Base-by-base conservation (phyloP, 1,284 basidiomycete species). In the Porodaedalea pini region DNA sequence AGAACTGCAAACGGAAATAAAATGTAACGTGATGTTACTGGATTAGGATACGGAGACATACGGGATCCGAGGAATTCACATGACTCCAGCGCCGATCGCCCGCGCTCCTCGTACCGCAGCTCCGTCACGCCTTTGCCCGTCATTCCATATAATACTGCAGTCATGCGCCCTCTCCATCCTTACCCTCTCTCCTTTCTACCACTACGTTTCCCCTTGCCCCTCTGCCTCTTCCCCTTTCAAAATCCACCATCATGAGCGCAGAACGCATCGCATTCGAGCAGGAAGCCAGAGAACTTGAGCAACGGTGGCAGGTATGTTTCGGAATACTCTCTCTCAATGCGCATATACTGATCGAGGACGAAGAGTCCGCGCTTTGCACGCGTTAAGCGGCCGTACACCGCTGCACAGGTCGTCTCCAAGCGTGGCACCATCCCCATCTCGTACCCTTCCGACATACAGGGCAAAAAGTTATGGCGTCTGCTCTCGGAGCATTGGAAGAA, bases 341-440 rank as follows among this genome's bases (percentile, higher is more conserved):
- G 19, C 57, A 23, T 57, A 15, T 51, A 51, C 31, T 60, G 3
- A 50, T 23, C n/a, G 29, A 59, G 15, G 34, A 31, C 41, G 40
- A 8, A 96, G 94, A 86, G 75, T 67, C 85, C 92, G 29, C 92
- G 96, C 57, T 98, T 95, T 72, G 82, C 85, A 40, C 80, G 86
- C 68, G 88, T 89, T 40, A 87, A 82, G 67, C 87, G 96, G 39
- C 93, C 95, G 2, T 99, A 98, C 78, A 90, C 91, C 45, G 92
- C 96, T 32, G 88, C 86, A 34, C 88, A 97, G 65, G 95, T 98
- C 64, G 94, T 98, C 63, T 82, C 90, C 48, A 98, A 98, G 78
- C 84, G 95, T 34, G 96, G 97, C 31, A 94, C 92, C 2, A 74
- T 99, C 60, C 79, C 80, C 32, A 88, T 94, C 64, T 76, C 82